A percentile compares a stretch with the other conserved stretches of the same genome.
These are phyloP conservation scores for Acanthamoeba royreba DNA, from an alignment of 208 protist species.

Conservation along the genomic window DNA sequence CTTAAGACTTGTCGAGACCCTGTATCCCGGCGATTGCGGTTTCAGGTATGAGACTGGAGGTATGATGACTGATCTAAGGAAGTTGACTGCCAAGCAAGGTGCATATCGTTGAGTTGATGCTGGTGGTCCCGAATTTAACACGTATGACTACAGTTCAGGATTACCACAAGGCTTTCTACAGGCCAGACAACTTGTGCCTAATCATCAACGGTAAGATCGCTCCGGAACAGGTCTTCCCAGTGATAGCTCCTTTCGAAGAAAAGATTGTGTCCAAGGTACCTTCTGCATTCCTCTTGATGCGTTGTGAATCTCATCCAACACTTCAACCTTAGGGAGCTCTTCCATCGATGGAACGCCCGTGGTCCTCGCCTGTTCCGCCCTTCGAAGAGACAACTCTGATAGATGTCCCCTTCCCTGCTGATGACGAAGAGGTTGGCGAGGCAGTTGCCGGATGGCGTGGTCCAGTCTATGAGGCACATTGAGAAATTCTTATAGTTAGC, in stretches of 20 bases:
- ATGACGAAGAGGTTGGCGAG: conserved; percentile 63
- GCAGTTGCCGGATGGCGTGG: conserved; percentile 35
- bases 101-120: not conserved
- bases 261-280: conserved; percentile 59
- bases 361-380: not conserved
- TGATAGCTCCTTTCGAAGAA: conserved; percentile 56
- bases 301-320: no score
- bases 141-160: conserved; percentile 4
- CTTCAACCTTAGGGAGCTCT: not conserved
- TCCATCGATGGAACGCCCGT: conserved; percentile 39
- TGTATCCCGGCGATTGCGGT: conserved; percentile 53
- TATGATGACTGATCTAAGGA: conserved; percentile 64
- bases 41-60: conserved; percentile 75
- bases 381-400: not conserved
- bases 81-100: conserved; percentile 48
- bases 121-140: not conserved
- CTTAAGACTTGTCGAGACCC: not conserved
- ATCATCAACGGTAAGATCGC: conserved; percentile 66
- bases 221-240: conserved; percentile 44
- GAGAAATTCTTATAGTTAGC: no score
- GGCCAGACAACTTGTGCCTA: conserved; percentile 69
- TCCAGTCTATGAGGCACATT: not conserved
- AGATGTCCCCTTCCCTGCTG: conserved; percentile 63
- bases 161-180: conserved; percentile 72
- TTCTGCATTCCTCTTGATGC: no score